Percentiles rank a stretch among this genome's conserved stretches.
These are phyloP conservation scores for Lachnellula suecica DNA, from an alignment of 2,329 filamentous ascomycete species.

Conservation along the genomic window DNA sequence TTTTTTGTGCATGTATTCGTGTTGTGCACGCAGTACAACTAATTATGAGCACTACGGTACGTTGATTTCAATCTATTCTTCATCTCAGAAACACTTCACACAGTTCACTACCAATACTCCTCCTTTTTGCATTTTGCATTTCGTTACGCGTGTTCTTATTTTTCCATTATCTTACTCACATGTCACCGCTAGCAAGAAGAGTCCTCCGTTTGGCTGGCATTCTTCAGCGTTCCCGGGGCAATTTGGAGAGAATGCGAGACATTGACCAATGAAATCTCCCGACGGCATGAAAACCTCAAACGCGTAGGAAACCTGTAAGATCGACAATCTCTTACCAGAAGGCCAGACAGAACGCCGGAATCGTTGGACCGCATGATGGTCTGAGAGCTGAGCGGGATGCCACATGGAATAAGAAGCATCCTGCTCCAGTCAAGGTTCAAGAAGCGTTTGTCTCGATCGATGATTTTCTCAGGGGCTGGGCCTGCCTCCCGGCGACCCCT, in stretches of 20 bases:
- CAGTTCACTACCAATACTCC: too few species aligned
- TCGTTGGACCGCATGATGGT: constrained; percentile 1
- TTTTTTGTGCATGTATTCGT: neutral
- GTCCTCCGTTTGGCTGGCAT: neutral
- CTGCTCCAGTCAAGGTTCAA: too few species aligned
- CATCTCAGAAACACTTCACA: neutral
- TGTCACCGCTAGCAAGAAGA: neutral
- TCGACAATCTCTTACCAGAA: neutral
- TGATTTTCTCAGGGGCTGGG: neutral
- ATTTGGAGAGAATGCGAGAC: neutral
- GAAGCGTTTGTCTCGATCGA: neutral
- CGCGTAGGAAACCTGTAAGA: constrained; percentile 11
- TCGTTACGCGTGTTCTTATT: too few species aligned
- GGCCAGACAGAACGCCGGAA: neutral
- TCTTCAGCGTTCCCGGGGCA: neutral
- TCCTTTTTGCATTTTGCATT: too few species aligned
- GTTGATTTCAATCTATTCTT: neutral
- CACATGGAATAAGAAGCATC: neutral
- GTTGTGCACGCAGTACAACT: neutral
- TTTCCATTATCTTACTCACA: neutral
- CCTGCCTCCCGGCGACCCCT: too few species aligned
- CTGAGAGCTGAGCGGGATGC: neutral
- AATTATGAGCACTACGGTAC: neutral
- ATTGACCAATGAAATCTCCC: constrained; percentile 12
- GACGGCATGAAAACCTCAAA: constrained; percentile 8